Evolutionary conservation across 139 green algal genomes (phyloP).

Genomic region (Volvox africanus): DNA sequence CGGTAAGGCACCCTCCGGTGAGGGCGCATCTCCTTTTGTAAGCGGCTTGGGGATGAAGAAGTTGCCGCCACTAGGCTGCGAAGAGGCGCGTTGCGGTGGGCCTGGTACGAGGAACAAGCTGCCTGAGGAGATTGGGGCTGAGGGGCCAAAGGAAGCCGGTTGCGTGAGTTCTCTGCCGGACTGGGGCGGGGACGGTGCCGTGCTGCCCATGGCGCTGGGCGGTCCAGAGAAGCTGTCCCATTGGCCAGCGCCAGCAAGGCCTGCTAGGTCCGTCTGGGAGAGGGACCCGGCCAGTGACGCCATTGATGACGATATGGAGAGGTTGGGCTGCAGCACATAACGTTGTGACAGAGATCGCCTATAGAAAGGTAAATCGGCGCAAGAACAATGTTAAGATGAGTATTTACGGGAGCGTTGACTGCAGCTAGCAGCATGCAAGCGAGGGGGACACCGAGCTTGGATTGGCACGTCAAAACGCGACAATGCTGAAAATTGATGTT

Average conservation of each 20-base stretch:
- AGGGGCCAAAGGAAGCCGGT: not conserved
- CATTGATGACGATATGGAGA: conserved; percentile 50
- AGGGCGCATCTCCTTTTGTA: no score
- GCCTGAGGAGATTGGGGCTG: not conserved
- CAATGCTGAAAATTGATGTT: no score
- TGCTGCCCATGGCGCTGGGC: conserved; percentile 5
- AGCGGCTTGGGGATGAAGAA: conserved; percentile 6
- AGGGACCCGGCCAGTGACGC: conserved; percentile 8
- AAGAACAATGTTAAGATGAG: no score
- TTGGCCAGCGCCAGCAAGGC: not conserved
- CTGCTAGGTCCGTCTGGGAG: conserved; percentile 24
- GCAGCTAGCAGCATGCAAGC: no score
- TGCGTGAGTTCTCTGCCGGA: not conserved
- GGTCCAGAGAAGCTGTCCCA: not conserved
- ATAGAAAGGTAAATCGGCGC: not conserved
- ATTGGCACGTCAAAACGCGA: no score
- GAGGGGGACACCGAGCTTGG: no score
- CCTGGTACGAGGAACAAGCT: conserved; percentile 1
- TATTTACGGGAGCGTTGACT: no score
- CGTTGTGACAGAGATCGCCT: conserved; percentile 49
- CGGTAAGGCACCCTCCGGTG: no score
- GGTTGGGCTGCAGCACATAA: conserved; percentile 56
- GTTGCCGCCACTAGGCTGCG: not conserved
- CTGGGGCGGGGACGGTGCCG: not conserved
- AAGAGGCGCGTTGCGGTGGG: not conserved